Evolutionary conservation across 139 green algal species (phyloP).

Genomic region (Micractinium conductrix): DNA sequence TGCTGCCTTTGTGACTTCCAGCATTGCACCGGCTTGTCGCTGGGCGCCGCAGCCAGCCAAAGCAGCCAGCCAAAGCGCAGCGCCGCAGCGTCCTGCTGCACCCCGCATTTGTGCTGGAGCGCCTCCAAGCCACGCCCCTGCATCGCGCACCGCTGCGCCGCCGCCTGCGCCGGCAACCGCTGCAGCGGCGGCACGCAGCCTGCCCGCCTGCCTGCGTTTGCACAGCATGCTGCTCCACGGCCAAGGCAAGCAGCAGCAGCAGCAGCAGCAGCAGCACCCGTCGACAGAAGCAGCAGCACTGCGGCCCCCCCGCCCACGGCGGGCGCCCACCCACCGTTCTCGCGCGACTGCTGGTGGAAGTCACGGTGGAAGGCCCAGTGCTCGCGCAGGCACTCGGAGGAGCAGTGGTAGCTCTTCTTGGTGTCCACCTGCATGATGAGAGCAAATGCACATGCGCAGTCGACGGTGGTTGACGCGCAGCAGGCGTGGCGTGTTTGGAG

Average conservation of each 20-base stretch:
- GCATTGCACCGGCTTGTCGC: too few species aligned
- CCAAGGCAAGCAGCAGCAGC: background rate
- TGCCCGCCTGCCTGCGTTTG: too few species aligned
- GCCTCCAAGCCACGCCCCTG: too few species aligned
- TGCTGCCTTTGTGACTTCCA: too few species aligned
- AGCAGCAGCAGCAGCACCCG: background rate
- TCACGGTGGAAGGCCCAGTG: slow-evolving; percentile 92
- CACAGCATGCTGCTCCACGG: background rate
- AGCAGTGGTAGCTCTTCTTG: slow-evolving; percentile 92
- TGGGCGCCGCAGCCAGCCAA: too few species aligned
- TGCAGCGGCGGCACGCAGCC: too few species aligned
- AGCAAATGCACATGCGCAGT: too few species aligned
- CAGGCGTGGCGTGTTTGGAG: slow-evolving; percentile 88
- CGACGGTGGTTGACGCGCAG: slow-evolving; percentile 36
- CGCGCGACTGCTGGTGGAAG: slow-evolving; percentile 77
- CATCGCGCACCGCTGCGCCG: too few species aligned
- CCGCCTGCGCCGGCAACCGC: too few species aligned
- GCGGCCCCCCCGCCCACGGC: background rate
- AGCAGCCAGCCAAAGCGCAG: too few species aligned
- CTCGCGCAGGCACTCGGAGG: slow-evolving; percentile 85
- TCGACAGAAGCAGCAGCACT: slow-evolving; percentile 11
- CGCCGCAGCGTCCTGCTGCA: too few species aligned
- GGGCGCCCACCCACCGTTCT: slow-evolving; percentile 51
- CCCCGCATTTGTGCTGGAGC: too few species aligned
- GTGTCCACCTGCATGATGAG: slow-evolving; percentile 46